Evolutionary conservation across 495 filamentous ascomycete species (phyloP), one percentile per base, ranked within the genome.

Genomic region (Penicillium verhagenii): DNA sequence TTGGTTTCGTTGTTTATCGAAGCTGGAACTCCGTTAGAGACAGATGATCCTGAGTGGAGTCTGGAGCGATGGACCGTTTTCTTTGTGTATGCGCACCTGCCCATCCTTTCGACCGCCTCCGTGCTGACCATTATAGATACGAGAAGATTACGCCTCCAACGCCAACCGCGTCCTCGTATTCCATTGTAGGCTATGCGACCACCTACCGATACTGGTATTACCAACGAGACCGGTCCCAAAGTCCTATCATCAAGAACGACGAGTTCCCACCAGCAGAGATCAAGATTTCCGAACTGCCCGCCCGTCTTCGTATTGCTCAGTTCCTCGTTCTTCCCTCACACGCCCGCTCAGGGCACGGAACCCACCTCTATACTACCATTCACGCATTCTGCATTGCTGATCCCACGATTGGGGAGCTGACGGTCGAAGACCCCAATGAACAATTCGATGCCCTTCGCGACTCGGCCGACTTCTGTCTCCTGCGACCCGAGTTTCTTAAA

Each of bases 351-450:
- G 89, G 89, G 18, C 84, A 94, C 57, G 94, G 95, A 44, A 81
- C 84, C 14, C 77, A 84, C 38, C 83, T 98, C 49, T 98, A 97
- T 77, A 83, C 82, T 50, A 77, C 84, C 31, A 88, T 97, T 60
- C 87, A 88, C 57, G 66, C 76, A 1, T 71, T 81, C 54, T 89
- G 88, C 64, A 75, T 85, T 53, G 67, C 77, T 21, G 79, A 86
- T 44, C 59, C 81, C 1, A 80, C 82, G 19, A 84, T 89, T 24
- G 73, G 81, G 44, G 94, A 99, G 68, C 79, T 99, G 59, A 94
- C 93, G 0, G 89, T 99, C 18, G 94, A 99, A 71, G 92, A 97
- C 61, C 94, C 94, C 0, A 97, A 92, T 63, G 92, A 97, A 66
- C 85, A 86, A 13, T 99, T 99, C 60, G 91, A 96, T 67, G 86